Evolutionary conservation across 768 basidiomycete genomes (phyloP).

Genomic region (Pluteus cervinus): DNA sequence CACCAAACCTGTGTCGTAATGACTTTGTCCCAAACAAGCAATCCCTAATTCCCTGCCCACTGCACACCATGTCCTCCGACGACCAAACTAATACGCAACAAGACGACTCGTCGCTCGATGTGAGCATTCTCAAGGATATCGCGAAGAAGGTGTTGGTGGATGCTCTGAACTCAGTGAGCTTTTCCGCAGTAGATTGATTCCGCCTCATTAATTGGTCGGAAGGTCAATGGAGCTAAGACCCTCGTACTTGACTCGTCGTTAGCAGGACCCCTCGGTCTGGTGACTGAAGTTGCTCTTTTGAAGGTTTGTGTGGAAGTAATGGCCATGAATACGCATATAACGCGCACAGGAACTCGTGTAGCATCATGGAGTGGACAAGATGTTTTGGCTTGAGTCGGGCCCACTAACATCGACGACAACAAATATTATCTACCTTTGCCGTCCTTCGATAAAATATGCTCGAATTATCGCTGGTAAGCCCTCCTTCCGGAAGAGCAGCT

Average conservation of each 20-base stretch:
- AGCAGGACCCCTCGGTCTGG: conserved; percentile 87
- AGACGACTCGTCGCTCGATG: conserved; percentile 38
- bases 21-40: too few species aligned
- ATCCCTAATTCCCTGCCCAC: neutral
- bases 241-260: conserved; percentile 87
- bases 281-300: conserved; percentile 89
- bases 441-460: conserved; percentile 79
- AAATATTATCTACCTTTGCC: conserved; percentile 90
- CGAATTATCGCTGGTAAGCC: conserved; percentile 86
- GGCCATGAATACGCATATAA: too few species aligned
- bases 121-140: conserved; percentile 67
- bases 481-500: conserved; percentile 9
- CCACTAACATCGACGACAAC: conserved; percentile 76
- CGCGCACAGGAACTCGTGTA: conserved; percentile 24
- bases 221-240: conserved; percentile 94
- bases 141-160: conserved; percentile 79
- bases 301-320: too few species aligned
- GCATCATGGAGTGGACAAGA: conserved; percentile 99
- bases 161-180: conserved; percentile 71
- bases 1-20: too few species aligned
- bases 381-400: conserved; percentile 98
- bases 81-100: conserved; percentile 25
- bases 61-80: conserved; percentile 26
- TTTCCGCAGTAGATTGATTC: neutral
- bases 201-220: conserved; percentile 4